phyloP scores from a whole-genome alignment of 2,329 filamentous ascomycete species.

The Amesomyces nigricolor region DNA sequence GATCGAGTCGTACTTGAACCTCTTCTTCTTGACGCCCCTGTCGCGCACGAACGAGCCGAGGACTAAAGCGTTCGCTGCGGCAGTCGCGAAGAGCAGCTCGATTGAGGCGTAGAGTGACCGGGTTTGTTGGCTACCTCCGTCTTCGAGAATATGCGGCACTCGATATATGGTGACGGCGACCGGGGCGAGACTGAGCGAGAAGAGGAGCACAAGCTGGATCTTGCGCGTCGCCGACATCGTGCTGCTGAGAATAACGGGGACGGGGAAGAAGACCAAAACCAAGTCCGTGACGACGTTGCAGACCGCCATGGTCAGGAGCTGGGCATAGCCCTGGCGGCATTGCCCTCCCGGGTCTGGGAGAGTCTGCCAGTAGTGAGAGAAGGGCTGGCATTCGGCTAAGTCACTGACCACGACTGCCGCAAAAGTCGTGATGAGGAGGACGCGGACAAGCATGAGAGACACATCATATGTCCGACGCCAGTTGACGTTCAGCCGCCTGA shows the following conservation, averaged over 20 bases:
- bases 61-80: constrained; percentile 81
- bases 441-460: constrained; percentile 65
- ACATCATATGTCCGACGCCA: constrained; percentile 74
- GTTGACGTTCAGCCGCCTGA: constrained; percentile 77
- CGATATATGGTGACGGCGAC: constrained; percentile 76
- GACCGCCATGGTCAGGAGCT: constrained; percentile 77
- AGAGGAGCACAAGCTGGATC: constrained; percentile 70
- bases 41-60: constrained; percentile 91
- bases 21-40: constrained; percentile 81
- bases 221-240: constrained; percentile 74
- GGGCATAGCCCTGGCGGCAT: constrained; percentile 80
- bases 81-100: constrained; percentile 83
- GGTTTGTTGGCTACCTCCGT: constrained; percentile 72
- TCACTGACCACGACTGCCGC: constrained; percentile 74
- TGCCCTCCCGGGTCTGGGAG: constrained; percentile 77
- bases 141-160: constrained; percentile 68
- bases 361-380: constrained; percentile 72
- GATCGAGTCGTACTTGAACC: constrained; percentile 63
- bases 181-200: constrained; percentile 76
- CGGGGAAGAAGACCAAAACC: constrained; percentile 79
- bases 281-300: constrained; percentile 86
- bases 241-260: constrained; percentile 78
- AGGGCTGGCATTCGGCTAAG: constrained; percentile 75
- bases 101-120: constrained; percentile 84
- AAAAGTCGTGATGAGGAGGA: constrained; percentile 73